Evolutionary conservation across 495 filamentous ascomycete genomes (phyloP), one percentile per base, ranked within the genome.

Genomic region (Zalerion maritima): DNA sequence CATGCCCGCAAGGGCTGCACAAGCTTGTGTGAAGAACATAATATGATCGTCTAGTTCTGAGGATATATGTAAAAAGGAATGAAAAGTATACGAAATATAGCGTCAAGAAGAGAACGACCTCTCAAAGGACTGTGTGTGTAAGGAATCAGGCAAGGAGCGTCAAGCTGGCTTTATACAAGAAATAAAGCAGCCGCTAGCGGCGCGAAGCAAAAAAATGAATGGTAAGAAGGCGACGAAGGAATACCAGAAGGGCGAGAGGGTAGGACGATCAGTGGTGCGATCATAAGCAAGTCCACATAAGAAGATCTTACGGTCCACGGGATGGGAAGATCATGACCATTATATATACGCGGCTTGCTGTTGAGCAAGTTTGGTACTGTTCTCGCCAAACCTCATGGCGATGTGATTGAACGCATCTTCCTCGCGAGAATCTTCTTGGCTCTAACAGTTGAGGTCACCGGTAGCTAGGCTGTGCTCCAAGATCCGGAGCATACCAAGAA

Each of bases 1-100:
- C 9, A 53, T 28, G 41, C 47, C 43, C 41, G 39, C 26, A 2
- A 54, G 36, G 45, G 47, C 40, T 12, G 42, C 33, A 14, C 46
- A 35, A 23, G 42, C 31, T 18, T 42, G 35, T 12, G 15, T 37
- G 27, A 46, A 44, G 31, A 38, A 31, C 52, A 56, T 56, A 5
- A 24, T 43, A 34, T 28, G n/a, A n/a, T n/a, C 18, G n/a, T 10
- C 27, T 32, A 42, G 34, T 46, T 41, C 38, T n/a, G n/a, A n/a
- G n/a, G n/a, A 40, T 37, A 40, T 40, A 37, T 41, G 34, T 33
- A 35, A 22, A 28, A 43, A 38, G 18, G 32, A 40, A 38, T 20
- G 29, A 14, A 41, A 34, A 42, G n/a, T n/a, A n/a, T n/a, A n/a
- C n/a, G n/a, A n/a, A n/a, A n/a, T n/a, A n/a, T n/a, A n/a, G n/a